Conservation (phyloP, 2,329 filamentous ascomycete species). For the Botrytis squamosa region DNA sequence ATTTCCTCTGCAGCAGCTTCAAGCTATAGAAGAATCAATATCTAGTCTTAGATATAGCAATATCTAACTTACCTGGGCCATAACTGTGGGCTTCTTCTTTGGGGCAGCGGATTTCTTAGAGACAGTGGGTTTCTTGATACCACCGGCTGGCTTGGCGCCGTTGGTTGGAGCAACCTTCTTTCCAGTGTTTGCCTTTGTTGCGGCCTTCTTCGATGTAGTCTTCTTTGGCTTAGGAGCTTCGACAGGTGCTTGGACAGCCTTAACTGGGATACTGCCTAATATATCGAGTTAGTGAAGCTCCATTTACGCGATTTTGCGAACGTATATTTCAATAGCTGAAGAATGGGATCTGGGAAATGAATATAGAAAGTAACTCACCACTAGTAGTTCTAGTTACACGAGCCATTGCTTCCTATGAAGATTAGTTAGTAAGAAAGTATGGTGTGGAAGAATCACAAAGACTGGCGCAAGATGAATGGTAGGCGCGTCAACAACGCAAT, state of each 20-base stretch:
- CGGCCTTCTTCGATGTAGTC: slow-evolving; percentile 22
- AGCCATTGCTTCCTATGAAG: slow-evolving; percentile 35
- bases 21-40: not conserved
- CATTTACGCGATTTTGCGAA: slow-evolving; percentile 19
- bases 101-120: slow-evolving; percentile 29
- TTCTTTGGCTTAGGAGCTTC: slow-evolving; percentile 35
- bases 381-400: slow-evolving; percentile 36
- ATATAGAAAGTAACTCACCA: slow-evolving; percentile 30
- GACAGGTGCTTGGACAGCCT: slow-evolving; percentile 34
- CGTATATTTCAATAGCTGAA: slow-evolving; percentile 1
- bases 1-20: slow-evolving; percentile 2
- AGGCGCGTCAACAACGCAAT: not conserved
- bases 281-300: slow-evolving; percentile 31
- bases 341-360: not conserved
- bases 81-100: slow-evolving; percentile 36
- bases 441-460: not conserved
- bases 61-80: slow-evolving; percentile 34
- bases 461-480: slow-evolving; percentile 7
- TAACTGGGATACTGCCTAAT: slow-evolving; percentile 35
- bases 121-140: slow-evolving; percentile 1
- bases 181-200: slow-evolving; percentile 33
- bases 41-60: not conserved
- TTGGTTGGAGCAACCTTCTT: slow-evolving; percentile 37
- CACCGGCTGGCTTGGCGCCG: slow-evolving; percentile 36
- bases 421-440: slow-evolving; percentile 6